These are phyloP conservation scores for Sporothrix mexicana DNA, from an alignment of 2,329 filamentous ascomycete genomes.

Conservation along the genomic window DNA sequence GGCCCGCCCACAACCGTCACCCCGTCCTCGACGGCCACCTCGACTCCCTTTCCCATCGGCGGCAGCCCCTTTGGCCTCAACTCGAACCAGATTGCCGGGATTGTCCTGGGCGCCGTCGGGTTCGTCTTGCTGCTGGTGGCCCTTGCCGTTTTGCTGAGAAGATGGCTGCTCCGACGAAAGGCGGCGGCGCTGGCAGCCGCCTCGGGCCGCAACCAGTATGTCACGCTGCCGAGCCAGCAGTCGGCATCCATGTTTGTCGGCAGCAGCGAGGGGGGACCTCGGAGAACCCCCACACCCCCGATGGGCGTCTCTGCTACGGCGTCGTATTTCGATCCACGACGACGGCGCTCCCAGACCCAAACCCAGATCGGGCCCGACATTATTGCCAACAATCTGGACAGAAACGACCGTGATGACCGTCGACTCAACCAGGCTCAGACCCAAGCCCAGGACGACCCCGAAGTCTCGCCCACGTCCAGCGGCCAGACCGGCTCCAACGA, in stretches of 20 bases:
- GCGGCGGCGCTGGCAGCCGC: background rate
- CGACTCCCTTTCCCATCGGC: conserved; percentile 21
- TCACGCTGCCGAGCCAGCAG: conserved; percentile 36
- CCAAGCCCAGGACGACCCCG: background rate
- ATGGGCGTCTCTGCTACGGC: conserved; percentile 10
- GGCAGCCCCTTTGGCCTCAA: conserved; percentile 35
- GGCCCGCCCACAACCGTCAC: conserved; percentile 28
- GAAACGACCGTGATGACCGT: background rate
- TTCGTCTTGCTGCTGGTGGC: conserved; percentile 40
- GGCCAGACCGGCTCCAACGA: conserved; percentile 36
- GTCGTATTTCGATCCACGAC: background rate
- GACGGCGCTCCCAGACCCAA: background rate
- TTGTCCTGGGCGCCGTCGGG: conserved; percentile 41
- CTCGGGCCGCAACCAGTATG: background rate
- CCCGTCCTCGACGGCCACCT: conserved; percentile 24
- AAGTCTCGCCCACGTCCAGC: conserved; percentile 33
- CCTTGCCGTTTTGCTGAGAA: conserved; percentile 39
- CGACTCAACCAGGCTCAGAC: background rate
- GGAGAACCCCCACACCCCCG: background rate
- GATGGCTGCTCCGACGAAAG: conserved; percentile 49
- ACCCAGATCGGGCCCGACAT: conserved; percentile 6
- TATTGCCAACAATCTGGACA: conserved; percentile 11
- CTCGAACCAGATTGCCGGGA: conserved; percentile 42
- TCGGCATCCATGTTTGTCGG: conserved; percentile 45
- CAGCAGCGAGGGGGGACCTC: background rate